Base-by-base conservation (phyloP, 306 rosid genomes). In the Quillaja saponaria region DNA sequence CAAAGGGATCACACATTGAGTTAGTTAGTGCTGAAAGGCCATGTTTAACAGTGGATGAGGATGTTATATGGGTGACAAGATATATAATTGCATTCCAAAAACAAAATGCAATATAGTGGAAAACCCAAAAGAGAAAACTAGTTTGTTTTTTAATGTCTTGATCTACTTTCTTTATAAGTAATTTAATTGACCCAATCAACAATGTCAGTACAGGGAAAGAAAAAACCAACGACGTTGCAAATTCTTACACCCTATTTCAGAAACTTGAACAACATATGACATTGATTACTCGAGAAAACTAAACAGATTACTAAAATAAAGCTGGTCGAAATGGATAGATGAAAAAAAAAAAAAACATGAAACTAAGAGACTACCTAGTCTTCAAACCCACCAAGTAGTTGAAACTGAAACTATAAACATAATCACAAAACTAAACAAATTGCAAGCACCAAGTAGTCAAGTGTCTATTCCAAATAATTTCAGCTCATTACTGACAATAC, bases 51-150 rank as follows among this genome's bases (percentile, higher is more conserved):
- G n/a, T n/a, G n/a, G n/a, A n/a, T n/a, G n/a, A n/a, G 3, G 21
- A 16, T 37, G 15, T 4, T 3, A 17, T 19, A 25, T 44, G 31
- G 34, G 21, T 1, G 17, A 44, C 16, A n/a, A 15, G 25, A 25
- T 17, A 1, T 25, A 34, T 34, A 10, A 20, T 42, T 35, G 16
- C 42, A 41, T 17, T 58, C 42, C 67, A 19, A 7, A 37, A 56
- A 64, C 55, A 58, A 53, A 56, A 64, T 37, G 35, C 12, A 14
- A 11, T 62, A 9, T 9, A 55, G 48, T 52, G n/a, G 13, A 18
- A 50, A 0, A 21, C 38, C 20, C 8, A 25, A 44, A 13, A 60
- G 6, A 44, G 31, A 51, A n/a, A 55, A 13, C 13, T 19, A 19
- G 41, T 25, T 13, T 18, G 7, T 5, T 42, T 42, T 20, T 42